Base-by-base conservation (phyloP, 2,329 filamentous ascomycete genomes). In the Pseudogymnoascus sp. region DNA sequence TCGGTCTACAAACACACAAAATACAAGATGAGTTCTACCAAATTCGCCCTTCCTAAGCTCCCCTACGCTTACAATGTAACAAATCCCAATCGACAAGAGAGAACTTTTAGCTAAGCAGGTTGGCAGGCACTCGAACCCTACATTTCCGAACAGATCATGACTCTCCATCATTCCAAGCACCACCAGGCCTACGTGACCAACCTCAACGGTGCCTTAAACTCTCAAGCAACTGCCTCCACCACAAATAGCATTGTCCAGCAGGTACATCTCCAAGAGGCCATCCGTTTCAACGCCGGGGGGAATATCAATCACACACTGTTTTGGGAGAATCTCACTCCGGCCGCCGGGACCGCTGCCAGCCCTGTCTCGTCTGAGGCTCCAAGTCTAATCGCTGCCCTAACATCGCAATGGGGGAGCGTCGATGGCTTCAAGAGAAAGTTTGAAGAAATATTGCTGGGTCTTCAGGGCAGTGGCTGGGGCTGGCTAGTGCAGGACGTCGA, bases 261-360 rank as follows among this genome's bases (percentile, higher is more conserved):
- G 68, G 83, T 91, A 63, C 77, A 82, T 16, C 81, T 91, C n/a
- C 86, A 89, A 69, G 78, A 81, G 16, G 83, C 83, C 66, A 86
- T 96, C 78, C 89, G 88, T 71, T 96, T 96, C 82, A 91, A 96
- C 74, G 92, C 89, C 59, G 92, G 92, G 47, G 92, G 92, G 5
- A 92, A 96, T 79, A 88, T 95, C 77, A 97, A 97, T 79, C 92
- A 96, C 80, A 87, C 85, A 0, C 84, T 96, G 37, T 96, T 96
- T 81, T 97, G 92, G 92, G 86, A 90, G 77, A 92, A 91, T 75
- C 82, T 95, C 16, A 76, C 84, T 0, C 89, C 89, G 0, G 76
- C 84, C 0, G 79, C 77, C 16, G 85, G 82, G 2, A 67, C 79
- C 0, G 83, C 86, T 6, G 81, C 89, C 1, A 78, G 83, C 56